Evolutionary conservation across 2,329 filamentous ascomycete species (phyloP).

Genomic region (Monilinia vaccinii-corymbosi): DNA sequence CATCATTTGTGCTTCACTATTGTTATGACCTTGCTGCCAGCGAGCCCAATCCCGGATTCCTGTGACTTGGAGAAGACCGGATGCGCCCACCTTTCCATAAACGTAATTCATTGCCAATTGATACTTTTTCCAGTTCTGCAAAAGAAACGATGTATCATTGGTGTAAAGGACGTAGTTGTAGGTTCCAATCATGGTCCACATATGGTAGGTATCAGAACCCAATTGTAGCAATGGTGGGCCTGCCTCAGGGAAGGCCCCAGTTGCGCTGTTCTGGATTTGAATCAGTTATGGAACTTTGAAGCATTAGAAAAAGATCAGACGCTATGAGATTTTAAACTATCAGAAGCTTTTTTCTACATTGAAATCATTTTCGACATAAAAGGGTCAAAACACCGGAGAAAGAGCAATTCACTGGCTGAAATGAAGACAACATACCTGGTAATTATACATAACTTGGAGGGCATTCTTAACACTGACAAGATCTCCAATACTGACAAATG

Average conservation of each 20-base stretch:
- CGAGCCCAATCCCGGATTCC: constrained; percentile 25
- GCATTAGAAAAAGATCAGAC: constrained; percentile 14
- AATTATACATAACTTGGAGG: constrained; percentile 31
- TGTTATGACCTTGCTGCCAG: constrained; percentile 23
- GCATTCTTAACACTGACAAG: constrained; percentile 41
- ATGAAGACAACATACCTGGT: constrained; percentile 31
- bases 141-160: constrained; percentile 41
- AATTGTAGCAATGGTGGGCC: constrained; percentile 20
- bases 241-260: constrained; percentile 23
- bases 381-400: neutral
- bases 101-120: constrained; percentile 38
- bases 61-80: constrained; percentile 26
- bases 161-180: constrained; percentile 51
- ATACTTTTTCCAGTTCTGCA: constrained; percentile 41
- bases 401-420: neutral
- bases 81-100: constrained; percentile 33
- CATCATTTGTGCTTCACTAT: constrained; percentile 25
- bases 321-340: neutral
- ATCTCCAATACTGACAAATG: constrained; percentile 45
- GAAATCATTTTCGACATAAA: neutral
- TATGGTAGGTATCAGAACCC: constrained; percentile 45
- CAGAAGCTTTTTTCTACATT: neutral
- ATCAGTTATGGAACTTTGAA: neutral
- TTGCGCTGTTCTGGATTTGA: constrained; percentile 13
- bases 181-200: constrained; percentile 49